Percentiles rank a stretch among this genome's conserved stretches.
Evolutionary conservation across 2,329 filamentous ascomycete genomes (phyloP).

Genomic region (Penicillium corylophilum): DNA sequence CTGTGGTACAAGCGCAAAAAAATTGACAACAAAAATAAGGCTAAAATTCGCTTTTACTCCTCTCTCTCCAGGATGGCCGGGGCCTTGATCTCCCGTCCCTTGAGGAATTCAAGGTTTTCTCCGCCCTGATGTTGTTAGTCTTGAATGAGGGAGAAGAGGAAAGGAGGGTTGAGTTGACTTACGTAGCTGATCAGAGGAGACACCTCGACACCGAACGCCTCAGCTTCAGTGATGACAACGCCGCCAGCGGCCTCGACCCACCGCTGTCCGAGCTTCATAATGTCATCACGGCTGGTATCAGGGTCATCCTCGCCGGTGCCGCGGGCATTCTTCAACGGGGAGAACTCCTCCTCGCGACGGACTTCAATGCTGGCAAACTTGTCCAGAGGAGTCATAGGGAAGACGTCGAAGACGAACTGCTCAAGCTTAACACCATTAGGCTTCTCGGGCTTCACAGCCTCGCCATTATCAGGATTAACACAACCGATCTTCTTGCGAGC

Average conservation of each 20-base stretch:
- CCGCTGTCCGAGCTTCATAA: conserved; percentile 82
- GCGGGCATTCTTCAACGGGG: conserved; percentile 85
- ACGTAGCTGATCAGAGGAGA: conserved; percentile 95
- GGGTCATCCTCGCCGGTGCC: conserved; percentile 90
- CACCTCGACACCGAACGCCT: conserved; percentile 73
- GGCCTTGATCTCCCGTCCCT: conserved; percentile 59
- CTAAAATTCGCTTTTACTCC: conserved; percentile 31
- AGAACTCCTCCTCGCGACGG: conserved; percentile 95
- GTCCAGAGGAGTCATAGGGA: conserved; percentile 78
- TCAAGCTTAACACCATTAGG: conserved; percentile 98
- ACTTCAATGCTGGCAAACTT: conserved; percentile 97
- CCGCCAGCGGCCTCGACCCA: conserved; percentile 82
- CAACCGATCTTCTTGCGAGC: conserved; percentile 98
- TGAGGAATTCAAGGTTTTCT: conserved; percentile 63
- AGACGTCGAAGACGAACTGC: conserved; percentile 98
- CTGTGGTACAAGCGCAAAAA: not conserved
- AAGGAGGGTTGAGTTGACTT: conserved; percentile 48
- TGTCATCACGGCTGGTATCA: conserved; percentile 86
- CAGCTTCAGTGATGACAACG: conserved; percentile 64
- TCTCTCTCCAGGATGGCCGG: conserved; percentile 65
- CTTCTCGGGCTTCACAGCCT: conserved; percentile 84
- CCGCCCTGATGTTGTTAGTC: conserved; percentile 49
- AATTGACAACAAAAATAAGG: not conserved
- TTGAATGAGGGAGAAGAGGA: not conserved
- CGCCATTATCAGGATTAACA: conserved; percentile 72